Base-by-base conservation (phyloP, 441 rosid genomes). In the Pelargonium cotyledonis region DNA sequence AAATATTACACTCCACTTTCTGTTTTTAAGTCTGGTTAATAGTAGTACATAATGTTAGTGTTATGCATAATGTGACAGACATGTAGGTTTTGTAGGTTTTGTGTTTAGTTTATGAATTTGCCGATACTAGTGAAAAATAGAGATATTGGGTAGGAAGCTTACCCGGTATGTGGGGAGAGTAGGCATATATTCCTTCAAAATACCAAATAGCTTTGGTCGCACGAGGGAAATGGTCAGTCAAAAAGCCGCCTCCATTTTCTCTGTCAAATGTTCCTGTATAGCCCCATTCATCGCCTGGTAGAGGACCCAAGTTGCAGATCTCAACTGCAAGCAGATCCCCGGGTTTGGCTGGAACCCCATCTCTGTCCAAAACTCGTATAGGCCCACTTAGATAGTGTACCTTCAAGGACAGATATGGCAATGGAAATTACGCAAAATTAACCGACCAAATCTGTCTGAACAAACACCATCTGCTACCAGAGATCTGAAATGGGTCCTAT, bases 201-300 rank as follows among this genome's bases (percentile, higher is more conserved):
- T 88, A 86, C 96, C 99, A 94, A 83, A 93, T 88, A 44, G 96
- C 95, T 81, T 91, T 94, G 61, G 93, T 84, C 8, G 99, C 96
- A 72, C 85, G 73, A 26, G 98, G 96, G 69, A 94, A 89, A 80
- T 91, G 97, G 68, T 91, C 99, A 0, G 99, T 94, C 71, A 94
- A 73, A 73, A 87, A 94, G 5, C 96, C 94, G 0, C 99, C 97
- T 0, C 99, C 99, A 66, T 91, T 94, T 75, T 91, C 96, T 78
- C 94, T 89, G 78, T 94, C 97, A 76, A 89, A 89, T 1, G 87
- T 75, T 40, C 86, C 96, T 43, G 99, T 87, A 70, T 66, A 95
- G 4, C 96, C 97, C 97, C 96, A 91, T 79, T 93, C 98, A 74
- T 89, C 95, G 26, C 93, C 96, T 0, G 90, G 90, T 0, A 95